Evolutionary conservation across 768 basidiomycete species (phyloP).

Genomic region (Psilocybe tampanensis): DNA sequence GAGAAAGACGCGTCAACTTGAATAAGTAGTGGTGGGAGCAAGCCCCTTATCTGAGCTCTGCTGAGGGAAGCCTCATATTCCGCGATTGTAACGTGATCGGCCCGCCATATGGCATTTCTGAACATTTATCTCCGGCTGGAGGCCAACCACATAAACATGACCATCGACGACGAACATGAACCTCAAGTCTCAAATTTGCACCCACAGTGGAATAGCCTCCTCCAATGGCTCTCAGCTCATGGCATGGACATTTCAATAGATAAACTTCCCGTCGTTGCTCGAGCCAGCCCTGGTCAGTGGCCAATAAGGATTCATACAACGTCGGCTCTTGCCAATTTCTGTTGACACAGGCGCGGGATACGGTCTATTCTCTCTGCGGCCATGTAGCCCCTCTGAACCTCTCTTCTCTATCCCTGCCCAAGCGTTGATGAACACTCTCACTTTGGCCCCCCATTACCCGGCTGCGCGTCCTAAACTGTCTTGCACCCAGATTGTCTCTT

Average conservation of each 20-base stretch:
- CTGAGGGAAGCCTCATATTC: slow-evolving; percentile 11
- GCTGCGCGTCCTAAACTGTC: slow-evolving; percentile 38
- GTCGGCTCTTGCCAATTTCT: slow-evolving; percentile 3
- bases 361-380: slow-evolving; percentile 60
- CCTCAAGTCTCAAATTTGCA: slow-evolving; percentile 15
- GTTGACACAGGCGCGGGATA: slow-evolving; percentile 57
- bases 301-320: slow-evolving; percentile 1
- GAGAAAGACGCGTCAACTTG: slow-evolving; percentile 18
- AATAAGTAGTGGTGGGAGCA: slow-evolving; percentile 10
- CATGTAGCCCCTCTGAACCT: slow-evolving; percentile 48
- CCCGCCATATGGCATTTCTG: slow-evolving; percentile 6
- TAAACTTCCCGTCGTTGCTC: slow-evolving; percentile 53
- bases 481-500: slow-evolving; percentile 75
- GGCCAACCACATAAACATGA: slow-evolving; percentile 8
- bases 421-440: slow-evolving; percentile 73
- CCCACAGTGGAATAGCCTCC: slow-evolving; percentile 48
- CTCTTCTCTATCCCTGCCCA: slow-evolving; percentile 73
- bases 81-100: slow-evolving; percentile 24
- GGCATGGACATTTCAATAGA: slow-evolving; percentile 44
- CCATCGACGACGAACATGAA: neutral
- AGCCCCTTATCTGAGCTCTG: slow-evolving; percentile 16
- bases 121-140: neutral
- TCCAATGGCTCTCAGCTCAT: slow-evolving; percentile 53
- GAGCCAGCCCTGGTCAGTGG: slow-evolving; percentile 49
- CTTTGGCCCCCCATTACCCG: slow-evolving; percentile 65